Base-by-base conservation (phyloP, 2,329 filamentous ascomycete species). In the Teratosphaeria pseudoeucalypti region DNA sequence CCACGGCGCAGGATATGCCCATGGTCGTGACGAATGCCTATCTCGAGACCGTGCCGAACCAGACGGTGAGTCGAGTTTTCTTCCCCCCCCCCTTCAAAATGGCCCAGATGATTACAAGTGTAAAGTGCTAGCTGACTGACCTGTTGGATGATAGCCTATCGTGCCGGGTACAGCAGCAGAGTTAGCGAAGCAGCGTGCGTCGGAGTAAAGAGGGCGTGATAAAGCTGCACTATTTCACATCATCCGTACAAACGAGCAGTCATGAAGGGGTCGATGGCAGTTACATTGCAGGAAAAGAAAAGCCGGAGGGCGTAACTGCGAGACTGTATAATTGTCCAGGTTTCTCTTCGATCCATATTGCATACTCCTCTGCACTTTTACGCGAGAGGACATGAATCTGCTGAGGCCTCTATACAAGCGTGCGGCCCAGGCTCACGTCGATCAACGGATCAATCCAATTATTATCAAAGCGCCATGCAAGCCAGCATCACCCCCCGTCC, bases 1-100 rank as follows among this genome's bases (percentile, higher is more conserved):
- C 32, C 34, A 61, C 59, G 7, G 53, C 59, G 27, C 16, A 56
- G 10, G 59, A 61, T 56, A 9, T 61, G 14, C 19, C 19, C 12
- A 27, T 61, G 12, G 43, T 58, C 19, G 19, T n/a, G 27, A 47
- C 57, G 12, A 58, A 56, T 34, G 47, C 56, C 1, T 12, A 56
- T 14, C 12, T 61, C 16, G 57, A 56, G 16, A 47, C 34, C 4
- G 56, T 58, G 47, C 49, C 34, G 26, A 54, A 58, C 6, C 52
- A 27, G 27, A 37, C 23, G 49, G 57, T 58, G 39, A 55, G 57
- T 47, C 11, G 10, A 14, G 27, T 12, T 7, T 12, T 23, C 2
- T 23, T 23, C 23, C 2, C 1, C 2, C 23, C 2, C 23, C 23
- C 23, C 23, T 23, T 23, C 23, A 23, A 23, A 23, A 23, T n/a